Percentiles rank a stretch among this genome's conserved stretches.
These are phyloP conservation scores for Verticillium dahliae DNA, from an alignment of 2,329 filamentous ascomycete species.

Conservation along the genomic window DNA sequence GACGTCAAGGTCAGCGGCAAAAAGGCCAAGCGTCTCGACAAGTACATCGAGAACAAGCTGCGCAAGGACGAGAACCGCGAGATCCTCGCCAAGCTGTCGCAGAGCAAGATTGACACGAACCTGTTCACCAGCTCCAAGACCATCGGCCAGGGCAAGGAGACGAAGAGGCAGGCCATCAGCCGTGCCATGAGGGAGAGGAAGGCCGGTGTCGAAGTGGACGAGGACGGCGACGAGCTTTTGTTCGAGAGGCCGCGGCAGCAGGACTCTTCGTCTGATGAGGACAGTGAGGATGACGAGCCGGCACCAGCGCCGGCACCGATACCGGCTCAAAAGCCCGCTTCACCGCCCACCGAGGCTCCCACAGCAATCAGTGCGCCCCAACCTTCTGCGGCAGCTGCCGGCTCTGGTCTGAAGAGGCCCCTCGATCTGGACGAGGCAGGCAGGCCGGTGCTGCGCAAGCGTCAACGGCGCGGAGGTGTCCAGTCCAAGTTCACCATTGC, in stretches of 20 bases:
- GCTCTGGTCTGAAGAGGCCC: slow-evolving; percentile 81
- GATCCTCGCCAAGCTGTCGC: slow-evolving; percentile 75
- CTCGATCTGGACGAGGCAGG: slow-evolving; percentile 75
- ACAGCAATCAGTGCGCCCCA: not conserved
- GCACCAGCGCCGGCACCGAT: slow-evolving; percentile 2
- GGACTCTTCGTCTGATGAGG: slow-evolving; percentile 16
- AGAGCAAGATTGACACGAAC: slow-evolving; percentile 73
- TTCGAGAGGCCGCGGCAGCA: slow-evolving; percentile 33
- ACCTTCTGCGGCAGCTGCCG: slow-evolving; percentile 30
- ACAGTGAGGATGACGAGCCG: slow-evolving; percentile 15
- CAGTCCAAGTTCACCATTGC: slow-evolving; percentile 45
- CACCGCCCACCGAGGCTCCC: not conserved
- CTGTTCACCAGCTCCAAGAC: slow-evolving; percentile 72
- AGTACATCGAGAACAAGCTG: slow-evolving; percentile 80
- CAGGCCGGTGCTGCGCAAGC: slow-evolving; percentile 73
- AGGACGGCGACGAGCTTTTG: slow-evolving; percentile 47
- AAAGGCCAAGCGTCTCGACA: slow-evolving; percentile 61
- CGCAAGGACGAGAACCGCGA: slow-evolving; percentile 88
- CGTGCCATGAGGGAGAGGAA: slow-evolving; percentile 58
- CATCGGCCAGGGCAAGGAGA: slow-evolving; percentile 66
- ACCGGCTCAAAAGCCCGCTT: not conserved
- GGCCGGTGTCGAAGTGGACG: slow-evolving; percentile 53
- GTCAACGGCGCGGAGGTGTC: slow-evolving; percentile 64
- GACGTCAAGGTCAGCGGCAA: slow-evolving; percentile 56
- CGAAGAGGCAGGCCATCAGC: slow-evolving; percentile 61